phyloP scores from a whole-genome alignment of 129 eudicot genomes.

The Helianthus tuberosus region DNA sequence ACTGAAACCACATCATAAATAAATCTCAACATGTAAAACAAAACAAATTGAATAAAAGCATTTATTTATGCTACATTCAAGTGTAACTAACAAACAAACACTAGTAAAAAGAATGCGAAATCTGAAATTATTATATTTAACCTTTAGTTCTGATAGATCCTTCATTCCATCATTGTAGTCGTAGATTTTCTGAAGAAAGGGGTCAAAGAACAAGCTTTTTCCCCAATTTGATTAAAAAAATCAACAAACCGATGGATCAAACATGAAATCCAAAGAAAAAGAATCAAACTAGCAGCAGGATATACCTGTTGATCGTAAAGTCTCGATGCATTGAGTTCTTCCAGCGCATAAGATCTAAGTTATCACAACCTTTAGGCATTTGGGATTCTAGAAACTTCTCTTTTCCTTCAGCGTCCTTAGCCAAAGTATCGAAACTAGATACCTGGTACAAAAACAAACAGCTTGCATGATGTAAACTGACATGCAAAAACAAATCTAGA shows the following conservation, averaged over 20 bases:
- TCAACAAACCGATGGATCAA: not conserved
- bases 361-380: conserved; percentile 52
- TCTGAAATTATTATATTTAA: conserved; percentile 27
- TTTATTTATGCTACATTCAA: not conserved
- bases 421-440: conserved; percentile 76
- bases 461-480: conserved; percentile 10
- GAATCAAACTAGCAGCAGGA: not conserved
- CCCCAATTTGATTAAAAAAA: conserved; percentile 14
- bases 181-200: conserved; percentile 55
- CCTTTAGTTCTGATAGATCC: conserved; percentile 60
- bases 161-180: conserved; percentile 69
- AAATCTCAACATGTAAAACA: not conserved
- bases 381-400: conserved; percentile 33
- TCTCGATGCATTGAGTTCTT: conserved; percentile 69
- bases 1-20: conserved; percentile 45
- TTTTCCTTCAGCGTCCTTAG: conserved; percentile 32
- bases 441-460: conserved; percentile 49
- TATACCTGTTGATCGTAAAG: conserved; percentile 85
- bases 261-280: not conserved
- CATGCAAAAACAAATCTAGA: conserved; percentile 10
- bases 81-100: not conserved
- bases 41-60: not conserved
- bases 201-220: conserved; percentile 81
- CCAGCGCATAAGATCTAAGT: conserved; percentile 63
- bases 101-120: not conserved